These are phyloP conservation scores for Cordyceps pruinosa DNA, from an alignment of 2,329 filamentous ascomycete genomes.

Conservation along the genomic window DNA sequence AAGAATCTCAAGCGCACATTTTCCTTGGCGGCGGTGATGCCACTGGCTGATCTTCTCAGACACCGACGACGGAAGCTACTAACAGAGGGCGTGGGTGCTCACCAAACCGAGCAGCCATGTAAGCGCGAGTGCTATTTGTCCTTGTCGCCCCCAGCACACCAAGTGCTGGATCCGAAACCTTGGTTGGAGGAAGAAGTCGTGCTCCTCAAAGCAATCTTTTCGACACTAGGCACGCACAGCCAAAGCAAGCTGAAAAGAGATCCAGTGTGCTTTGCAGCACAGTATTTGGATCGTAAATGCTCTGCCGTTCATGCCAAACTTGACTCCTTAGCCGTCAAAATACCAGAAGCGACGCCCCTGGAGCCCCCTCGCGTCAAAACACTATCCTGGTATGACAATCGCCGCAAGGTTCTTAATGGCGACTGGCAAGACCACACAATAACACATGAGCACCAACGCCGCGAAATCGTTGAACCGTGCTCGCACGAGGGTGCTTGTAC, in stretches of 20 bases:
- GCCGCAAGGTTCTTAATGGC: constrained; percentile 45
- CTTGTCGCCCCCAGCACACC: neutral
- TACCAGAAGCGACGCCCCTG: constrained; percentile 20
- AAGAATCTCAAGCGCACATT: constrained; percentile 47
- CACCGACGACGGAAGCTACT: neutral
- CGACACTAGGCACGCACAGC: constrained; percentile 33
- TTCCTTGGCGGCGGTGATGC: constrained; percentile 29
- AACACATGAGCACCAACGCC: constrained; percentile 48
- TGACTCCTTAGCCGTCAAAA: constrained; percentile 18
- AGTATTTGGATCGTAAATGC: constrained; percentile 45
- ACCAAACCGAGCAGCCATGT: neutral
- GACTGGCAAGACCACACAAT: constrained; percentile 51
- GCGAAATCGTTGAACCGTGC: constrained; percentile 58
- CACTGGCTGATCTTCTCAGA: constrained; percentile 1
- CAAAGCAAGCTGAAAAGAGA: constrained; percentile 34
- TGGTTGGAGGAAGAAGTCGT: constrained; percentile 46
- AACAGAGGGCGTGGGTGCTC: neutral
- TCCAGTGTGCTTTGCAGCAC: constrained; percentile 43
- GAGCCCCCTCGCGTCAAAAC: constrained; percentile 35
- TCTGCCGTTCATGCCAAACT: constrained; percentile 40
- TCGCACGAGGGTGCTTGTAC: constrained; percentile 63
- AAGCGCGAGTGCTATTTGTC: neutral
- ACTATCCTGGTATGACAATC: constrained; percentile 50
- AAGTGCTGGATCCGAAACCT: neutral
- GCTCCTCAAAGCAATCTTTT: constrained; percentile 41